Evolutionary conservation across 345 rosid species (phyloP), one percentile per base, ranked within the genome.

Genomic region (Linum trigynum): DNA sequence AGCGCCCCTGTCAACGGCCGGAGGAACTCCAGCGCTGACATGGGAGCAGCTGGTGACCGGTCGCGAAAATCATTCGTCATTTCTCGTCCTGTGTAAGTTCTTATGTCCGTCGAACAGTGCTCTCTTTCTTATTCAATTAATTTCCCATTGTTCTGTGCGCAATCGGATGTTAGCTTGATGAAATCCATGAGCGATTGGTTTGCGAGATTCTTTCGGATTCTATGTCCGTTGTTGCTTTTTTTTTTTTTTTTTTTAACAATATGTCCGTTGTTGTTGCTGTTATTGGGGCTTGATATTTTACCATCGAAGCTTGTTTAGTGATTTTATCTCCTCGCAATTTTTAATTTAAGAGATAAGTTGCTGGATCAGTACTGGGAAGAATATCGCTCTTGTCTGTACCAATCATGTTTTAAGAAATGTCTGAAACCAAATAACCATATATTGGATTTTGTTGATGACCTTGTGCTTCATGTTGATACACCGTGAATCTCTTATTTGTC

Each of bases 51-150:
- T 68, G 57, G 73, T 61, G 97, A 87, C 7, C 48, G 74, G 56
- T 42, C 76, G 3, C 82, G 97, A 17, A 86, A 77, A 82, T 80
- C 95, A 9, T 68, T 91, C 35, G 38, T 84, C 40, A 57, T 84
- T 64, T 73, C 95, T 43, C 95, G 92, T 35, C 67, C 89, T 62
- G 70, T 87, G 95, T 95, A 80, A 65, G 66, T 77, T 57, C 10
- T 6, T 17, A 8, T 11, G 38, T 1, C 7, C 35, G 2, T 39
- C 23, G 14, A 15, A 48, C 8, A 45, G 2, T 35, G 41, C 43
- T 32, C 3, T 9, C 3, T 3, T 3, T 17, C 55, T 23, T 23
- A 23, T 23, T 23, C 32, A 23, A 23, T 23, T 23, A 23, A 23
- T 23, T 23, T 23, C 32, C 32, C 32, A 23, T 23, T 23, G 32